Evolutionary conservation across 1,284 basidiomycete genomes (phyloP).

Genomic region (Sparassis latifolia): DNA sequence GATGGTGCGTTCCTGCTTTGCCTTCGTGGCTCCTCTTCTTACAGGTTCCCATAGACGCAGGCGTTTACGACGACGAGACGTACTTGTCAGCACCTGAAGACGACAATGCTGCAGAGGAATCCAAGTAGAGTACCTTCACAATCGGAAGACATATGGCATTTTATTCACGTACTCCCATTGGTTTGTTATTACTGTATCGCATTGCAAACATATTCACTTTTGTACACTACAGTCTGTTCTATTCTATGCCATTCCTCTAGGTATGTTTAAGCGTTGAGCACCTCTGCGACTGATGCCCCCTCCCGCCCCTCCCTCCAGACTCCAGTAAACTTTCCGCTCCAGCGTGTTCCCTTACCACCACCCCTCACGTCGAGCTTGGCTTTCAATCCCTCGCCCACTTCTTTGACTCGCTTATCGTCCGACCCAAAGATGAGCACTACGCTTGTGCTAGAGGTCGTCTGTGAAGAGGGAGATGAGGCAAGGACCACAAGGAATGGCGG

Average conservation of each 20-base stretch:
- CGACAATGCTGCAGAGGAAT: not conserved
- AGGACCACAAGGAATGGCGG: constrained; percentile 47
- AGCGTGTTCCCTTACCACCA: constrained; percentile 56
- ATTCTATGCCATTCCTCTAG: not conserved
- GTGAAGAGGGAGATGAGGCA: constrained; percentile 54
- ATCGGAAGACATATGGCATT: not conserved
- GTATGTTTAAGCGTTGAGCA: constrained; percentile 1
- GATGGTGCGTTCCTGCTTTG: constrained; percentile 9
- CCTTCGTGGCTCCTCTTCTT: not conserved
- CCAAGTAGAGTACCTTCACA: not conserved
- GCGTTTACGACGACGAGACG: not conserved
- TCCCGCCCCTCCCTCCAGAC: constrained; percentile 32
- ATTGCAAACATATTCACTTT: constrained; percentile 3
- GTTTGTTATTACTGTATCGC: constrained; percentile 9
- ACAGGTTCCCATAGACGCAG: not conserved
- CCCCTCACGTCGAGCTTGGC: constrained; percentile 52
- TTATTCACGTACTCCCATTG: not conserved
- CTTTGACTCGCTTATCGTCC: constrained; percentile 55
- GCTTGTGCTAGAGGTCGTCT: constrained; percentile 40
- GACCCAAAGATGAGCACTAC: constrained; percentile 57
- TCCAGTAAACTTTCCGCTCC: constrained; percentile 61
- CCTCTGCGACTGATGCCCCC: constrained; percentile 31
- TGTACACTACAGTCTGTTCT: not conserved
- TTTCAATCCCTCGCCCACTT: constrained; percentile 53
- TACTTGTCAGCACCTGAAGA: not conserved